These are phyloP conservation scores for Plectosphaerella plurivora DNA, from an alignment of 2,329 filamentous ascomycete genomes.

Conservation along the genomic window DNA sequence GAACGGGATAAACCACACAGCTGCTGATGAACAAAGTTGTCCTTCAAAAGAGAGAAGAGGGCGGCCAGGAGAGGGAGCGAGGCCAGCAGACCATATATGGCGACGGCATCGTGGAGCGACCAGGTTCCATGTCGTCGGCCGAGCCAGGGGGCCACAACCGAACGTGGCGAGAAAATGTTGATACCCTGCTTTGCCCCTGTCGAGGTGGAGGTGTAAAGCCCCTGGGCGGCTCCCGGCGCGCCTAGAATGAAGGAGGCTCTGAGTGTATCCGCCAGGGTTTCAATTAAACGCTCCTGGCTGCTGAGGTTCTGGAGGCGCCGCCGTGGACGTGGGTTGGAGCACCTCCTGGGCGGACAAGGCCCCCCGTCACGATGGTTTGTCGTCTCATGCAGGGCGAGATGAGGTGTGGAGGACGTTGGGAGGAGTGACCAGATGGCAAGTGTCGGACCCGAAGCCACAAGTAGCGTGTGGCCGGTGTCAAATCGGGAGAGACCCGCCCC, in stretches of 20 bases:
- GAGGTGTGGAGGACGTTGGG: background rate
- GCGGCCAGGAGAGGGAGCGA: background rate
- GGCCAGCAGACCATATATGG: background rate
- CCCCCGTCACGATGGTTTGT: slow-evolving; percentile 1
- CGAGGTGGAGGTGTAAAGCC: background rate
- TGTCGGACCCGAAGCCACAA: background rate
- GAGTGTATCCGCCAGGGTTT: slow-evolving; percentile 2
- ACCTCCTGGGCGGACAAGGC: background rate
- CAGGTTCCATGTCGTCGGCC: background rate
- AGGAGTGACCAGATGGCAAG: background rate
- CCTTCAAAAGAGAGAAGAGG: background rate
- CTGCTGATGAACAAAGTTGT: slow-evolving; percentile 2
- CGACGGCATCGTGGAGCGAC: background rate
- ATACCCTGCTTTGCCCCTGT: no score
- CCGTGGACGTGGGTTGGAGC: no score
- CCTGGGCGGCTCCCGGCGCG: background rate
- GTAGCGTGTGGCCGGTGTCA: background rate
- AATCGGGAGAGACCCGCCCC: background rate
- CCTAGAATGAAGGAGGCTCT: background rate
- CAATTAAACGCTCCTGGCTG: background rate
- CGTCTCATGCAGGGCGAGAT: slow-evolving; percentile 3
- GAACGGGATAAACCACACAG: slow-evolving; percentile 4
- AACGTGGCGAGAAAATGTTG: no score
- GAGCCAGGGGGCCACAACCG: background rate
- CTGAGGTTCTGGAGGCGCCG: no score